A percentile compares a stretch with the other conserved stretches of the same genome.
Conservation (phyloP, 2,329 filamentous ascomycete species). For the Macroventuria anomochaeta region DNA sequence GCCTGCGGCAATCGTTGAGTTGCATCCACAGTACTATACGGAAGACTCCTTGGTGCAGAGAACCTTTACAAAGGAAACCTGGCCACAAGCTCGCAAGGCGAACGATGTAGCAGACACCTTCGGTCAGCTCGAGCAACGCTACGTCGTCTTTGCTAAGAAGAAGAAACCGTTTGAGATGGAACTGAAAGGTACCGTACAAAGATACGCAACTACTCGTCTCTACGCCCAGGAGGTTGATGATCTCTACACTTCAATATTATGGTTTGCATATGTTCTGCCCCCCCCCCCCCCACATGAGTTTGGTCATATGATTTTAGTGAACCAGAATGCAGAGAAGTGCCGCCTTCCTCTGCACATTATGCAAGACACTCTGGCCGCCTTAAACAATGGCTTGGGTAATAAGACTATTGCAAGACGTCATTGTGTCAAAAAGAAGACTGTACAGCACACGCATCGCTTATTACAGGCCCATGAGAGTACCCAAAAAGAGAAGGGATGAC, state of each 20-base stretch:
- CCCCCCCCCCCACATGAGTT: no score
- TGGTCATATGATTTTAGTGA: no score
- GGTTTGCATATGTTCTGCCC: no score
- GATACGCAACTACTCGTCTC: slow-evolving; percentile 49
- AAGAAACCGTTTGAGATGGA: slow-evolving; percentile 56
- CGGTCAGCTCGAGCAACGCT: slow-evolving; percentile 53
- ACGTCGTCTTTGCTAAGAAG: slow-evolving; percentile 52
- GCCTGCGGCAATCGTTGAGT: slow-evolving; percentile 43
- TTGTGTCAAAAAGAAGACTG: no score
- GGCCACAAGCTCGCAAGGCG: slow-evolving; percentile 51
- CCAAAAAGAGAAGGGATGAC: no score
- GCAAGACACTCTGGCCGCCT: no score
- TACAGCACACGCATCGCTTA: no score
- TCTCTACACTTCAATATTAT: slow-evolving; percentile 53
- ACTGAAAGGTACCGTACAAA: slow-evolving; percentile 56
- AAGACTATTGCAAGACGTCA: no score
- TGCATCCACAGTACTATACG: slow-evolving; percentile 25
- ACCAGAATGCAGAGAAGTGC: no score
- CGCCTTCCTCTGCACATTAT: no score
- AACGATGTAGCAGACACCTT: slow-evolving; percentile 53
- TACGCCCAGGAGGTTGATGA: slow-evolving; percentile 58
- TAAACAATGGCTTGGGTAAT: no score
- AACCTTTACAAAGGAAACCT: slow-evolving; percentile 54
- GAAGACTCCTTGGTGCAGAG: slow-evolving; percentile 21
- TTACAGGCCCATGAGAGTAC: no score